These are phyloP conservation scores for Cladosporium velox DNA, from an alignment of 2,329 filamentous ascomycete genomes.

Conservation along the genomic window DNA sequence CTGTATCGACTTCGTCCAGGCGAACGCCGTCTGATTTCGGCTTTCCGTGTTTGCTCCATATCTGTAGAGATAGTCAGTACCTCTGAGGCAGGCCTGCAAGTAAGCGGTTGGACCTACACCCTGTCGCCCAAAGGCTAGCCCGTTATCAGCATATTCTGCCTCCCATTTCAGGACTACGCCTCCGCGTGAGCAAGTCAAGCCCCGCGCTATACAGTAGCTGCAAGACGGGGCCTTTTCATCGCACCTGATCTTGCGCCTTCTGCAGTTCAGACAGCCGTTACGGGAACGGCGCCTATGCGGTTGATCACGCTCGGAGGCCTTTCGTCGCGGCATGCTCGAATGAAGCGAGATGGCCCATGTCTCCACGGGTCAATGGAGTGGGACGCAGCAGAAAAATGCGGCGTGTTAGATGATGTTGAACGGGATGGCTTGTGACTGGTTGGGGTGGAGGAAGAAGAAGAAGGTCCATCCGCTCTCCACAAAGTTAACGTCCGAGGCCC, in stretches of 20 bases:
- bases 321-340: conserved; percentile 24
- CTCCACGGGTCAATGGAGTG: conserved; percentile 2
- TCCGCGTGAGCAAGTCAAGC: conserved; percentile 40
- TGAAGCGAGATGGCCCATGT: conserved; percentile 13
- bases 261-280: conserved; percentile 45
- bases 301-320: conserved; percentile 24
- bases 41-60: conserved; percentile 20
- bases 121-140: conserved; percentile 46
- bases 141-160: conserved; percentile 44
- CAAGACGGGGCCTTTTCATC: conserved; percentile 43
- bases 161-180: conserved; percentile 32
- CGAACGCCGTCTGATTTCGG: conserved; percentile 20
- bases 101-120: conserved; percentile 42
- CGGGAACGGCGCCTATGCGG: conserved; percentile 37
- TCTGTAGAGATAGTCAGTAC: conserved; percentile 7
- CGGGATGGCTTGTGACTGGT: conserved; percentile 15
- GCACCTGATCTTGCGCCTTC: conserved; percentile 45
- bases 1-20: conserved; percentile 20
- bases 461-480: conserved; percentile 18
- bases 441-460: conserved; percentile 6
- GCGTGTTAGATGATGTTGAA: not conserved
- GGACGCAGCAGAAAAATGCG: conserved; percentile 11
- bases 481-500: conserved; percentile 11
- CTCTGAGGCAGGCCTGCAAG: not conserved
- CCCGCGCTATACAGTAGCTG: conserved; percentile 41